phyloP scores from a whole-genome alignment of 331 rosid species.

The Cydonia oblonga region DNA sequence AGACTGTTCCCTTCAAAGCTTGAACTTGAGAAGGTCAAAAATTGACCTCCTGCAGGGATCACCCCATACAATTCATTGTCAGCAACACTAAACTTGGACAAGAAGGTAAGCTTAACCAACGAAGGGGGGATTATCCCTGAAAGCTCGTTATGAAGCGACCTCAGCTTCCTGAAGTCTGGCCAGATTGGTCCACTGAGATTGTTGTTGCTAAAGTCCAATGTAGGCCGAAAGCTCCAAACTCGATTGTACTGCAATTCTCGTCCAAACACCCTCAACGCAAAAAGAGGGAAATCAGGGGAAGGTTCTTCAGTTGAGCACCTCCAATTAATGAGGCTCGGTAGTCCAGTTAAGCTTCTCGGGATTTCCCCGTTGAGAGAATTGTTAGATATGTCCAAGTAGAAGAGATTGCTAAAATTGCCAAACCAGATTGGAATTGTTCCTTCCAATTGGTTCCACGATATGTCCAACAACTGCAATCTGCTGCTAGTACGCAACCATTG shows the following conservation, averaged over 20 bases:
- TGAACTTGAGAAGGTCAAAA: slow-evolving; percentile 17
- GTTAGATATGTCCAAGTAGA: slow-evolving; percentile 30
- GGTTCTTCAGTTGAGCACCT: slow-evolving; percentile 3
- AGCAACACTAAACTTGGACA: slow-evolving; percentile 25
- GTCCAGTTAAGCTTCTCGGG: background rate
- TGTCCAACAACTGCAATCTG: slow-evolving; percentile 20
- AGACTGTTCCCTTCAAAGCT: slow-evolving; percentile 21
- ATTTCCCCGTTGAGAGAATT: slow-evolving; percentile 19
- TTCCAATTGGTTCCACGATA: slow-evolving; percentile 21
- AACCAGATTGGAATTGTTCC: slow-evolving; percentile 27
- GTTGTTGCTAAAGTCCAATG: slow-evolving; percentile 13
- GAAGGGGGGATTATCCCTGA: slow-evolving; percentile 19
- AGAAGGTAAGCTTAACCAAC: slow-evolving; percentile 14
- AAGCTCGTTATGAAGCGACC: slow-evolving; percentile 18
- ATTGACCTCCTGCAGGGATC: slow-evolving; percentile 24
- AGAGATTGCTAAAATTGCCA: slow-evolving; percentile 10
- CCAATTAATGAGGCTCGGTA: slow-evolving; percentile 3
- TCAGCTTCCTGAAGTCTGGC: slow-evolving; percentile 23
- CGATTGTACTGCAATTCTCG: slow-evolving; percentile 19
- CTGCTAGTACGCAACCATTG: slow-evolving; percentile 16
- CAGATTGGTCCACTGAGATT: slow-evolving; percentile 18
- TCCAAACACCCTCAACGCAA: background rate
- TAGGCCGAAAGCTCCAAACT: slow-evolving; percentile 14
- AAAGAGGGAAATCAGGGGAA: slow-evolving; percentile 17
- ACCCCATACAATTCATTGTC: slow-evolving; percentile 10